Base-by-base conservation (phyloP, 2,329 filamentous ascomycete genomes). In the Gnomoniopsis smithogilvyi region DNA sequence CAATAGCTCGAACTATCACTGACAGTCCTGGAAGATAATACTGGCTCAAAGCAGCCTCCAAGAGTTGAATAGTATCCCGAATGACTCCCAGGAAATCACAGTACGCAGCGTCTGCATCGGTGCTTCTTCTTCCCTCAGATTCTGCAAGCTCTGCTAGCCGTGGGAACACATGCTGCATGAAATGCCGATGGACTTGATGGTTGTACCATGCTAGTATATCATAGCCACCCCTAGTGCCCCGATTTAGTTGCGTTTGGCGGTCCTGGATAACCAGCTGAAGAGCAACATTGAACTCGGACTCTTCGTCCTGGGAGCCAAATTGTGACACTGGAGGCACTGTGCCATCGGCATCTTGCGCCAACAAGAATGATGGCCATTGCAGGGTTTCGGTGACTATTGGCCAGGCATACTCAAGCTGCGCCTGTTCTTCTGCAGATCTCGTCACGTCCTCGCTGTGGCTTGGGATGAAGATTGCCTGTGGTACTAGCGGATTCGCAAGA, bases 381-480 rank as follows among this genome's bases (percentile, higher is more conserved):
- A 88, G 81, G 36, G 75, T 76, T 33, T 81, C 77, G 17, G 84
- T 87, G 61, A 87, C 84, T 30, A 76, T 72, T 67, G 85, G 81
- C 86, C 86, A 88, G 59, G 85, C 83, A 62, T 80, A 75, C 67
- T 87, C 83, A 77, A 80, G 86, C 63, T 76, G 77, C 56, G 79
- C 75, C 70, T 87, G 85, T 63, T 85, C 78, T 61, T 74, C 72
- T 53, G 72, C 68, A 59, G 56, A 54, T 48, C 19, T 22, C 15
- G 24, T 26, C 22, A 30, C 33, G 34, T 30, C 49, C 26, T 12
- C 51, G 53, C 36, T 64, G 30, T 48, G 54, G 52, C 36, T 51
- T 36, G 24, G 46, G 24, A 14, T 12, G 45, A 36, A 21, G 22
- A 26, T 48, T 48, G 33, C 53, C 51, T 54, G 55, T 38, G 54